Evolutionary conservation across 2,329 filamentous ascomycete species (phyloP).

Genomic region (Arthrobotrys sphaeroides): DNA sequence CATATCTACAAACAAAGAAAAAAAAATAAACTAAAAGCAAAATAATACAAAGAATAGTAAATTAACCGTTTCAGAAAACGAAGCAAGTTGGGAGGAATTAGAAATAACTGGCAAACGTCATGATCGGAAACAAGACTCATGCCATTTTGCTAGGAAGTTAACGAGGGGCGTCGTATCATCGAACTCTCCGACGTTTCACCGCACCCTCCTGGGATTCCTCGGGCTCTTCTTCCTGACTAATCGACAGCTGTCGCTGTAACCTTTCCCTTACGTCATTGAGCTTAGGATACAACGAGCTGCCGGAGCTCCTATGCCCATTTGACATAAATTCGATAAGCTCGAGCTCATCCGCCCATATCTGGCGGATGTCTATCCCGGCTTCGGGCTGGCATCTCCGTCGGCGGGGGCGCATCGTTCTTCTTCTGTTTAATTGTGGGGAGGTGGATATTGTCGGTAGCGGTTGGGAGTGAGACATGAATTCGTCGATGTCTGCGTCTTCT

Average conservation of each 20-base stretch:
- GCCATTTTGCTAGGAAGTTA: background rate
- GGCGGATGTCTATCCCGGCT: conserved; percentile 42
- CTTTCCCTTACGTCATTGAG: conserved; percentile 40
- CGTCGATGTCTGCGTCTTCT: conserved; percentile 22
- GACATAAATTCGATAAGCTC: conserved; percentile 53
- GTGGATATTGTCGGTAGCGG: conserved; percentile 28
- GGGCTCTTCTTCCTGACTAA: conserved; percentile 26
- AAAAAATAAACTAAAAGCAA: background rate
- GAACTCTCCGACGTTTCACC: conserved; percentile 13
- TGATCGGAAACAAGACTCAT: background rate
- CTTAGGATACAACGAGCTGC: conserved; percentile 39
- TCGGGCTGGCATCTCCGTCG: conserved; percentile 36
- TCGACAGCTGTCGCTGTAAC: conserved; percentile 16
- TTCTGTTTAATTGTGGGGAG: conserved; percentile 13
- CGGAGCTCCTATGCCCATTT: conserved; percentile 36
- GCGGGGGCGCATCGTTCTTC: conserved; percentile 28
- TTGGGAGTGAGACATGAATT: conserved; percentile 35
- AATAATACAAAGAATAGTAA: conserved; percentile 12
- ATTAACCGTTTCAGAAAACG: background rate
- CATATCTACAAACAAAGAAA: conserved; percentile 6
- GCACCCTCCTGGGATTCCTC: background rate
- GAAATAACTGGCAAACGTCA: background rate
- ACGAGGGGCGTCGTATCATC: too few relatives aligned
- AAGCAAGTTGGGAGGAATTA: background rate
- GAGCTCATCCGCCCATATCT: conserved; percentile 52